phyloP scores from a whole-genome alignment of 352 stramenopile species.

The Phytophthora tentaculata region DNA sequence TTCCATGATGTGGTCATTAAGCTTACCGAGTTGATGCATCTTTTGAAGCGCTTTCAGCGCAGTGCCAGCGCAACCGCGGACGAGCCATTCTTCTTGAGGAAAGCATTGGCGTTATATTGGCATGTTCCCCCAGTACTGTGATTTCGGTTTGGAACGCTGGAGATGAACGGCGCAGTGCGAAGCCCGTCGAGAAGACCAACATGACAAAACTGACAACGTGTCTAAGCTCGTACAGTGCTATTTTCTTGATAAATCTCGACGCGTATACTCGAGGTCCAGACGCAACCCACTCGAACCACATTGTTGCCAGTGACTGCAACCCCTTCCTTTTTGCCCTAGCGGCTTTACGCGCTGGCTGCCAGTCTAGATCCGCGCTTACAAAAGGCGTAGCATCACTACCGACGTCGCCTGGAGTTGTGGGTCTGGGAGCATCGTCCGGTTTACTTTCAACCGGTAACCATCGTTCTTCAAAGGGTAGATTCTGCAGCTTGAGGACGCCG shows the following conservation, averaged over 20 bases:
- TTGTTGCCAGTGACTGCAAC: constrained; percentile 1
- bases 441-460: too few species aligned
- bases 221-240: constrained; percentile 24
- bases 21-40: constrained; percentile 14
- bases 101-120: neutral
- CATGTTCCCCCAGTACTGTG: neutral
- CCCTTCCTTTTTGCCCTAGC: too few species aligned
- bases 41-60: constrained; percentile 14
- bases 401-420: too few species aligned
- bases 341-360: too few species aligned
- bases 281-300: constrained; percentile 23
- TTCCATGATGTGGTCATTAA: neutral
- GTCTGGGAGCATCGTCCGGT: too few species aligned
- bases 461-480: too few species aligned
- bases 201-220: constrained; percentile 17
- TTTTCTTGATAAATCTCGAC: constrained; percentile 16
- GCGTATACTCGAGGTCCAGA: constrained; percentile 13
- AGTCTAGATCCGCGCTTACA: too few species aligned
- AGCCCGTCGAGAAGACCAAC: constrained; percentile 18
- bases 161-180: constrained; percentile 8
- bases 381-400: too few species aligned
- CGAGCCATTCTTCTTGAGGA: constrained; percentile 7
- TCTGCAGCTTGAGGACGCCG: too few species aligned
- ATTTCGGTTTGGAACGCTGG: constrained; percentile 15
- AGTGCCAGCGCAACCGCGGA: neutral